phyloP scores from a whole-genome alignment of 2,329 filamentous ascomycete genomes.

The Fusarium cicatricum region DNA sequence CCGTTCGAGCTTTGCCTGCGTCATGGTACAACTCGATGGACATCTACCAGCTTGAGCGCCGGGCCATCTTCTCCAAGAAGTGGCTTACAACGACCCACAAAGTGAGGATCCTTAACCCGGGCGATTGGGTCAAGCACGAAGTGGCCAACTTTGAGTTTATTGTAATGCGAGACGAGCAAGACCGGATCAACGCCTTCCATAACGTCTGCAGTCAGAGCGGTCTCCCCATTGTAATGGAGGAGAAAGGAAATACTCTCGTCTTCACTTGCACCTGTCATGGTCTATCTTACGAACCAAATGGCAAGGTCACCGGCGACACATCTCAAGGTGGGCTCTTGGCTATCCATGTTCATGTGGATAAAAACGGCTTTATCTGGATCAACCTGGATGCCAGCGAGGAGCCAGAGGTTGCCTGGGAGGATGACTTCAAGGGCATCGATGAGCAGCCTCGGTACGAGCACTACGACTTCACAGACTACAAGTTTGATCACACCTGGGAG shows the following conservation, averaged over 20 bases:
- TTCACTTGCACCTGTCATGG: slow-evolving; percentile 68
- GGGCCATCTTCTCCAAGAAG: slow-evolving; percentile 63
- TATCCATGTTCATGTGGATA: slow-evolving; percentile 60
- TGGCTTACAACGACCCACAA: slow-evolving; percentile 65
- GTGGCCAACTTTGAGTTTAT: slow-evolving; percentile 64
- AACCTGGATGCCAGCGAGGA: slow-evolving; percentile 58
- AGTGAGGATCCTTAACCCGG: slow-evolving; percentile 56
- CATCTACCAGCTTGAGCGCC: slow-evolving; percentile 63
- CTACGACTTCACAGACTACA: slow-evolving; percentile 59
- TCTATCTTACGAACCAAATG: slow-evolving; percentile 66
- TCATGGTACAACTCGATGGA: slow-evolving; percentile 59
- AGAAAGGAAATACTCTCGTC: slow-evolving; percentile 58
- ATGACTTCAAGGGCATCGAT: slow-evolving; percentile 58
- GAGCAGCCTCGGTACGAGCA: slow-evolving; percentile 52
- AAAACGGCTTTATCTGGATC: slow-evolving; percentile 65
- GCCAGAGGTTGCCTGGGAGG: slow-evolving; percentile 56
- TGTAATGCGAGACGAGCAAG: slow-evolving; percentile 57
- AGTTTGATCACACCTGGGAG: slow-evolving; percentile 64
- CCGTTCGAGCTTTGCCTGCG: slow-evolving; percentile 51
- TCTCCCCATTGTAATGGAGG: slow-evolving; percentile 61
- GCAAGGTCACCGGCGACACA: slow-evolving; percentile 65
- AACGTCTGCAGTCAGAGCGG: slow-evolving; percentile 69
- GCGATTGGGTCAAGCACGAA: slow-evolving; percentile 63
- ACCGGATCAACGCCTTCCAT: slow-evolving; percentile 65
- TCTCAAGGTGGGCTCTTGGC: slow-evolving; percentile 61